phyloP scores from a whole-genome alignment of 108 stramenopile species.

The Conticribra guillardii region DNA sequence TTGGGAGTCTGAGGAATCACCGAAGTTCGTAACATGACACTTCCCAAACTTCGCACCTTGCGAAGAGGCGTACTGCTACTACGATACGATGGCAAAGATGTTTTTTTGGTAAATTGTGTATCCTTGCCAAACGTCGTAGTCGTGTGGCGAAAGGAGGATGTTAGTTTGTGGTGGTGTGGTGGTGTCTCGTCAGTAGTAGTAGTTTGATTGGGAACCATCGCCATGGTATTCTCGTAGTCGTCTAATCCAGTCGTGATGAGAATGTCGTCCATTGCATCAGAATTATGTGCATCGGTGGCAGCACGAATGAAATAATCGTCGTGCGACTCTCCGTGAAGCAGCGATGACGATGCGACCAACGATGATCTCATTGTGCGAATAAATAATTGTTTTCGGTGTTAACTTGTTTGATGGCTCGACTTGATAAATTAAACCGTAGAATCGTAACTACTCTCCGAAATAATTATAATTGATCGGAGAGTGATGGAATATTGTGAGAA shows the following conservation, averaged over 20 bases:
- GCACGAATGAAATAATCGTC: not conserved
- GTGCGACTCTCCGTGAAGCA: not conserved
- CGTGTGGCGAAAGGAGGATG: not conserved
- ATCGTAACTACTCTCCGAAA: no score
- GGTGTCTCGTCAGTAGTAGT: no score
- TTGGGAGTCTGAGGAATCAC: not conserved
- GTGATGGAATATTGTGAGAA: no score
- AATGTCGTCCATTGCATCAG: not conserved
- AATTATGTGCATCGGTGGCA: not conserved
- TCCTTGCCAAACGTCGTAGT: not conserved
- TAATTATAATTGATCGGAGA: no score
- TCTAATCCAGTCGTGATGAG: not conserved
- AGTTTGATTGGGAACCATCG: not conserved
- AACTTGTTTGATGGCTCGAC: no score
- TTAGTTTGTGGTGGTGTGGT: no score
- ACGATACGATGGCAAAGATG: not conserved
- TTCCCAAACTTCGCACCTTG: not conserved
- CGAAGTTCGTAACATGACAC: not conserved
- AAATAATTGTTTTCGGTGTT: no score
- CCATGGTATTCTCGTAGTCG: not conserved
- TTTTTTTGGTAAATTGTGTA: not conserved
- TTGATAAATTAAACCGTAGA: no score
- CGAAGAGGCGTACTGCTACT: not conserved
- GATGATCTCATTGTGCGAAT: no score
- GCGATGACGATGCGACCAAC: no score